These are phyloP conservation scores for Chaetomium globosum DNA, from an alignment of 2,329 filamentous ascomycete genomes.

Conservation along the genomic window DNA sequence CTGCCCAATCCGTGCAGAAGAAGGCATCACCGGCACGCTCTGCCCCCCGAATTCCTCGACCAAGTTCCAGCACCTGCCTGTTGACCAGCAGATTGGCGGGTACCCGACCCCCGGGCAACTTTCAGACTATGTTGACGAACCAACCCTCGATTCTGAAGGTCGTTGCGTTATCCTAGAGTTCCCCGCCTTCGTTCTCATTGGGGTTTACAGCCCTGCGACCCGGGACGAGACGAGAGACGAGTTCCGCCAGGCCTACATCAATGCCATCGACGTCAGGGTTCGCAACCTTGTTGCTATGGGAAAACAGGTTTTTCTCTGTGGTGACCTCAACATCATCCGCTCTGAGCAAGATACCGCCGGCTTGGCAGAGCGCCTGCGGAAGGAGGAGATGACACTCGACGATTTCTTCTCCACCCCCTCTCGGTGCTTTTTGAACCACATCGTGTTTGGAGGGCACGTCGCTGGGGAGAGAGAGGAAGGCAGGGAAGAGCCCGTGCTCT, in stretches of 20 bases:
- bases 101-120: constrained; percentile 76
- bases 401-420: constrained; percentile 74
- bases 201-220: constrained; percentile 88
- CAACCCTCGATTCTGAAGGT: constrained; percentile 82
- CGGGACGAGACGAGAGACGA: constrained; percentile 80
- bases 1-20: constrained; percentile 84
- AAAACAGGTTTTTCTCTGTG: constrained; percentile 82
- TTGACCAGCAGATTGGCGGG: constrained; percentile 79
- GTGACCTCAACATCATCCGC: constrained; percentile 81
- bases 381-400: constrained; percentile 67
- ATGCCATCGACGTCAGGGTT: constrained; percentile 77
- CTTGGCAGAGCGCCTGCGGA: constrained; percentile 69
- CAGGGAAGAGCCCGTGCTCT: constrained; percentile 71
- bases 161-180: constrained; percentile 91
- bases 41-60: constrained; percentile 70
- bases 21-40: constrained; percentile 85
- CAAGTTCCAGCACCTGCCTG: constrained; percentile 73
- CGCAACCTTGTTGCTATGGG: constrained; percentile 79
- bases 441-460: constrained; percentile 74
- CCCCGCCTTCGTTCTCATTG: constrained; percentile 89
- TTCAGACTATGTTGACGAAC: constrained; percentile 64
- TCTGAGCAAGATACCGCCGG: constrained; percentile 73
- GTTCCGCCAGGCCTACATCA: constrained; percentile 79
- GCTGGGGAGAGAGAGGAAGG: constrained; percentile 67
- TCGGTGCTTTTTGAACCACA: constrained; percentile 79